Base-by-base conservation (phyloP, 129 eudicot species). In the Artemisia argyi region DNA sequence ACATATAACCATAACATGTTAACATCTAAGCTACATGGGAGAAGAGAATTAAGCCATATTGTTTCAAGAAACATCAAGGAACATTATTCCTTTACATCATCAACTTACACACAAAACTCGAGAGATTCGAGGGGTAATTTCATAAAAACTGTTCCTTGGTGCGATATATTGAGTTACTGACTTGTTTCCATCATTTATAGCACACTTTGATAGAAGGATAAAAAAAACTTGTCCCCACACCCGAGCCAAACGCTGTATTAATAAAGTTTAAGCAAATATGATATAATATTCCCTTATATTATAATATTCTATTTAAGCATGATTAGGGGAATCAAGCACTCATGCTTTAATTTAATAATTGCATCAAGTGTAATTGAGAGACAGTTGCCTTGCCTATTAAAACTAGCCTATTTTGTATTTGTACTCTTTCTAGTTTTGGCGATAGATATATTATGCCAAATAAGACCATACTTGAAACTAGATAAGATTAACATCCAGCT, bases 401-500 rank as follows among this genome's bases (percentile, higher is more conserved):
- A 52, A 52, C 57, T 13, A 52, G 57, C 57, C 19, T 1, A 15
- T 13, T 52, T 52, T 3, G 18, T 52, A 13, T 52, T 17, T 15
- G n/a, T 52, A 14, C 17, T 52, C 2, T 52, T 52, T 51, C 15
- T 7, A 17, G 18, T 52, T 39, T 39, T 39, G 46, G 46, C 10
- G 10, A 39, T 39, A 39, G 8, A 39, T 39, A 39, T 7, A 39
- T 39, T 39, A 39, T 39, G 46, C 11, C 46, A 39, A 39, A 39
- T 39, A 39, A 39, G 10, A 39, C 10, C 11, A 39, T 39, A 39
- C 46, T 7, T 39, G 10, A 39, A 39, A 7, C 46, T 39, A 7
- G 46, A 39, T 39, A 49, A 50, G 78, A 61, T 62, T 52, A 74
- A 35, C 71, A 55, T 52, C 42, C 56, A 55, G 28, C 68, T 39